A percentile compares a stretch with the other conserved stretches of the same genome.
These are phyloP conservation scores for Geotrichum reessii DNA, from an alignment of 1,139 yeast species.

Conservation along the genomic window DNA sequence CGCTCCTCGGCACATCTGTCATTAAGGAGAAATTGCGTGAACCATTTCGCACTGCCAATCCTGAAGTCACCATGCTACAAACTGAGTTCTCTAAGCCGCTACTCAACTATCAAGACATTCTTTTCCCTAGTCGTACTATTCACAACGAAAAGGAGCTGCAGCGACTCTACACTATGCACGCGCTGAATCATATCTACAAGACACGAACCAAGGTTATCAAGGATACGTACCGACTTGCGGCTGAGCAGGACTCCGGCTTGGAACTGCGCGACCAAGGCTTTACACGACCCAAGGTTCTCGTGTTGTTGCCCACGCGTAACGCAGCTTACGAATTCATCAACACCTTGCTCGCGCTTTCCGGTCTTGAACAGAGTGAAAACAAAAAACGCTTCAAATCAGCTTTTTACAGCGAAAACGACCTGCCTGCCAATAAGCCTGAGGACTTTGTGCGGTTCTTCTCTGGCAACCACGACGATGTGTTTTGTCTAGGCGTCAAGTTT, in stretches of 20 bases:
- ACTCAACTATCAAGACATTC: conserved; percentile 66
- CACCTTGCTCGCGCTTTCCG: conserved; percentile 56
- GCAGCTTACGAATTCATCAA: conserved; percentile 68
- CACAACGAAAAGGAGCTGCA: conserved; percentile 48
- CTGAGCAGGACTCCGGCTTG: conserved; percentile 42
- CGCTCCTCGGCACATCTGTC: conserved; percentile 1
- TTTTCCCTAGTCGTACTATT: conserved; percentile 52
- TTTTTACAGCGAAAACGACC: conserved; percentile 49
- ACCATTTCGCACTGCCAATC: conserved; percentile 19
- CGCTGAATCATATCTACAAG: conserved; percentile 74
- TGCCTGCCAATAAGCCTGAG: conserved; percentile 63
- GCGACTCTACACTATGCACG: conserved; percentile 63
- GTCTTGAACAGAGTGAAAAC: conserved; percentile 72
- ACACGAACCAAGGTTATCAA: conserved; percentile 78
- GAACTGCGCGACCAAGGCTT: conserved; percentile 91
- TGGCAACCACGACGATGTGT: conserved; percentile 90
- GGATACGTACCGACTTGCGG: conserved; percentile 56
- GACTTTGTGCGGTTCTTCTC: conserved; percentile 75
- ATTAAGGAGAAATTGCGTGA: conserved; percentile 13
- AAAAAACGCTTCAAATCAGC: conserved; percentile 67
- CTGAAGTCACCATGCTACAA: conserved; percentile 38
- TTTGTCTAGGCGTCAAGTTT: conserved; percentile 81
- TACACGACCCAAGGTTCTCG: conserved; percentile 82
- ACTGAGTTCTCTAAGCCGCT: conserved; percentile 52
- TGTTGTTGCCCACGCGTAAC: conserved; percentile 79